These are phyloP conservation scores for Smallanthus sonchifolius DNA, from an alignment of 129 eudicot genomes.

Conservation along the genomic window DNA sequence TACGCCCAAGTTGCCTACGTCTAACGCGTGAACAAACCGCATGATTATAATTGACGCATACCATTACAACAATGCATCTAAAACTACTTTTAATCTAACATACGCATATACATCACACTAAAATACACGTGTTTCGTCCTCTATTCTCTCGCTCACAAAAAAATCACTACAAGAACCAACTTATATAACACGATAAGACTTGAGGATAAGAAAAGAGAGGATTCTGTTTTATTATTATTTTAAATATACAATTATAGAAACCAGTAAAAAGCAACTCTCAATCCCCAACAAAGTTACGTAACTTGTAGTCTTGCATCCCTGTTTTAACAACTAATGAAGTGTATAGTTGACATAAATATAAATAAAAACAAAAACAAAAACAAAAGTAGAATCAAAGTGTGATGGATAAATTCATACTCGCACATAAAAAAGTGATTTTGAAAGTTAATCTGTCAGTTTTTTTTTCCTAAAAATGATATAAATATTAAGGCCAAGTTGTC, in stretches of 20 bases:
- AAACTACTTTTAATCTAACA: no score
- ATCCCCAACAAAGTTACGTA: slow-evolving; percentile 16
- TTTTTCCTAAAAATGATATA: not conserved
- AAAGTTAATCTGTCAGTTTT: not conserved
- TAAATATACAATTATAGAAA: not conserved
- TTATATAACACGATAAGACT: no score
- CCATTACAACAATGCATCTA: no score
- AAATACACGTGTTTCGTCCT: no score
- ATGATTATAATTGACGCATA: no score
- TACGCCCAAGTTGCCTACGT: no score
- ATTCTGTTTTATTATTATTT: not conserved
- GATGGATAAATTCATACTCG: no score
- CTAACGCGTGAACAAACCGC: no score
- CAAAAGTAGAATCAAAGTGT: slow-evolving; percentile 22
- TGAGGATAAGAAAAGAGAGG: not conserved
- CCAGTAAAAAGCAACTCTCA: slow-evolving; percentile 21
- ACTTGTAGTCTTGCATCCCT: slow-evolving; percentile 19
- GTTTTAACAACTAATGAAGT: slow-evolving; percentile 29
- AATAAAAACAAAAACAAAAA: slow-evolving; percentile 6
- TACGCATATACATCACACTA: no score
- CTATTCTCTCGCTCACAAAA: no score
- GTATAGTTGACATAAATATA: slow-evolving; percentile 2
- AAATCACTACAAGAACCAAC: no score
- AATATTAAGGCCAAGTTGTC: not conserved
- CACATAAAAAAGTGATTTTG: slow-evolving; percentile 11